Percentiles rank a stretch among this genome's conserved stretches.
Conservation (phyloP, 805 yeast genomes). For the Dipodascopsis uninucleata region DNA sequence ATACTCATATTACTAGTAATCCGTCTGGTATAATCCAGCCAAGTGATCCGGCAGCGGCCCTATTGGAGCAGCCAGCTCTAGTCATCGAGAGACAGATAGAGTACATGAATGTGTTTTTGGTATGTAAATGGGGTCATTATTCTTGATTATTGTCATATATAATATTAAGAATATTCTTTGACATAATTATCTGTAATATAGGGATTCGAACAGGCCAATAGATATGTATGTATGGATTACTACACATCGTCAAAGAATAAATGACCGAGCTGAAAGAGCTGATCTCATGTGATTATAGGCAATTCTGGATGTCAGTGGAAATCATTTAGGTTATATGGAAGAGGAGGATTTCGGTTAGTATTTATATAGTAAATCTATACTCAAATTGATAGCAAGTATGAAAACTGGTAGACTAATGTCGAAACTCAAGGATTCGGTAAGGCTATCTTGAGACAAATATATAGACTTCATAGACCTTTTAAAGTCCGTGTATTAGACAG, state of each 20-base stretch:
- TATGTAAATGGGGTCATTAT: constrained; percentile 7
- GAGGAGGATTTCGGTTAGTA: constrained; percentile 68
- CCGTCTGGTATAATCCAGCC: constrained; percentile 16
- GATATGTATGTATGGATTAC: constrained; percentile 43
- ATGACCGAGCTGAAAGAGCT: too few relatives aligned
- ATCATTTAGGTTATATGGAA: constrained; percentile 70
- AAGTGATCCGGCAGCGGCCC: constrained; percentile 54
- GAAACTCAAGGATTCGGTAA: constrained; percentile 41
- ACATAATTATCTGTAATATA: background rate
- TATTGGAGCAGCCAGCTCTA: constrained; percentile 75
- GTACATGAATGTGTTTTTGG: constrained; percentile 72
- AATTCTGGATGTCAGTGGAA: constrained; percentile 69
- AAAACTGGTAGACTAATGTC: background rate
- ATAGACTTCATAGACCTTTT: constrained; percentile 78
- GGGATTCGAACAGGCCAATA: constrained; percentile 90
- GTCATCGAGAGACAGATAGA: constrained; percentile 87
- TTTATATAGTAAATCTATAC: too few relatives aligned
- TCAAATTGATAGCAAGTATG: too few relatives aligned
- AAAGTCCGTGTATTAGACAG: constrained; percentile 38
- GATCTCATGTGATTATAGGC: constrained; percentile 25
- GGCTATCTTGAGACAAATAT: constrained; percentile 75
- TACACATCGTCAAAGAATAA: background rate
- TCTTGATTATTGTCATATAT: background rate
- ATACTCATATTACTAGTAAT: constrained; percentile 8
- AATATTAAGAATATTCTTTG: background rate